phyloP scores from a whole-genome alignment of 306 rosid genomes.

The Ammopiptanthus mongolicus region DNA sequence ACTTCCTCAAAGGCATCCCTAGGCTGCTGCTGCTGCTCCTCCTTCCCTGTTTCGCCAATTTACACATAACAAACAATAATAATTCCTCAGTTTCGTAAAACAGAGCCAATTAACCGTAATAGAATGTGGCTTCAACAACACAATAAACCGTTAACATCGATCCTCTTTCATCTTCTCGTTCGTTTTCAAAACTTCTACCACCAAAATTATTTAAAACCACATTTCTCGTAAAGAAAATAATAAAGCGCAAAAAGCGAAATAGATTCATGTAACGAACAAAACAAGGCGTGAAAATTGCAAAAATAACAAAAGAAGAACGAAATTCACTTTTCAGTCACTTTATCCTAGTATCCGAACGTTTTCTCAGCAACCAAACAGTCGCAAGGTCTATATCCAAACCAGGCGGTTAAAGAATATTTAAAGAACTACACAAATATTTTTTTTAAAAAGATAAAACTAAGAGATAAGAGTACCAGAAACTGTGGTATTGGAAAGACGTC shows the following conservation, averaged over 20 bases:
- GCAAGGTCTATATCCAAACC: not conserved
- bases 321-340: not conserved
- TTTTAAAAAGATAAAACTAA: not conserved
- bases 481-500: not conserved
- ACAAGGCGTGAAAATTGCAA: not conserved
- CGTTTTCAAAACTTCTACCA: not conserved
- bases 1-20: not conserved
- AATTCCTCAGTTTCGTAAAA: not conserved
- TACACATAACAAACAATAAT: not conserved
- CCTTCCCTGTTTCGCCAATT: slow-evolving; percentile 9
- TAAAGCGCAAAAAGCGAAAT: not conserved
- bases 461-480: slow-evolving; percentile 28
- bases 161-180: not conserved
- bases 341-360: not conserved
- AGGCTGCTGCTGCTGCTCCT: slow-evolving; percentile 21
- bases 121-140: not conserved
- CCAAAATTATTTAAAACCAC: not conserved
- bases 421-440: too few relatives aligned
- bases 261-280: not conserved
- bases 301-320: too few relatives aligned
- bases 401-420: too few relatives aligned
- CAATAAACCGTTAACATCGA: not conserved
- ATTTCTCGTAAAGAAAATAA: not conserved
- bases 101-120: not conserved
- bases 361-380: not conserved